A percentile compares a stretch with the other conserved stretches of the same genome.
phyloP scores from a whole-genome alignment of 768 basidiomycete species.

The Trichaptum fuscoviolaceum region DNA sequence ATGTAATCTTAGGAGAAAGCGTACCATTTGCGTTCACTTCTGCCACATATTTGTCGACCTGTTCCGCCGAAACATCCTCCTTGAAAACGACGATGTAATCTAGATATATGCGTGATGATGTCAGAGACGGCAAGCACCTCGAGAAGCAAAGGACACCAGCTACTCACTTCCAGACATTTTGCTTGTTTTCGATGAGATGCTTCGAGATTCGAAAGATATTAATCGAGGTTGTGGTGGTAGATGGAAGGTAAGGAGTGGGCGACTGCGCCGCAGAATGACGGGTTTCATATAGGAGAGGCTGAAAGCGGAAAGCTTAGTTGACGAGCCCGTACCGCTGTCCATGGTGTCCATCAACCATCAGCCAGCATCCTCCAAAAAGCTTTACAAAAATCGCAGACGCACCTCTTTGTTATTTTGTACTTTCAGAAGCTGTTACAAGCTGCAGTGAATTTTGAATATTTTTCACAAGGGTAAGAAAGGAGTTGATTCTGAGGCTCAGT shows the following conservation, averaged over 20 bases:
- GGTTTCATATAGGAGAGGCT: not conserved
- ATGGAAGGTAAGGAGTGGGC: not conserved
- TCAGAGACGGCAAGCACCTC: not conserved
- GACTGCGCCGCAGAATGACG: not conserved
- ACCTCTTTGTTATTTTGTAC: not conserved
- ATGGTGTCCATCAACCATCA: not conserved
- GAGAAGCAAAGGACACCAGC: not conserved
- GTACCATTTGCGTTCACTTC: constrained; percentile 36
- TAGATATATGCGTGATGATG: constrained; percentile 16
- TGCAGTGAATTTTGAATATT: not conserved
- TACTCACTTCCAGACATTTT: not conserved
- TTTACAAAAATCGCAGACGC: not conserved
- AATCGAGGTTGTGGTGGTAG: not conserved
- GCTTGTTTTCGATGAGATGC: not conserved
- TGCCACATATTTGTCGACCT: constrained; percentile 36
- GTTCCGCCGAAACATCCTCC: constrained; percentile 31
- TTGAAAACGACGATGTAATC: constrained; percentile 58
- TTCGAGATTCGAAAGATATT: not conserved
- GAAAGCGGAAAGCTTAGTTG: not conserved
- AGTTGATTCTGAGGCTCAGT: not conserved
- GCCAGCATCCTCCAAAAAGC: not conserved
- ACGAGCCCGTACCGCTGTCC: not conserved
- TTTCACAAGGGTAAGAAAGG: not conserved
- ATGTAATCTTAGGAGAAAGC: not conserved
- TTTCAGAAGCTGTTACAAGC: not conserved